These are phyloP conservation scores for Endocarpon pusillum DNA, from an alignment of 495 filamentous ascomycete species.

Conservation along the genomic window DNA sequence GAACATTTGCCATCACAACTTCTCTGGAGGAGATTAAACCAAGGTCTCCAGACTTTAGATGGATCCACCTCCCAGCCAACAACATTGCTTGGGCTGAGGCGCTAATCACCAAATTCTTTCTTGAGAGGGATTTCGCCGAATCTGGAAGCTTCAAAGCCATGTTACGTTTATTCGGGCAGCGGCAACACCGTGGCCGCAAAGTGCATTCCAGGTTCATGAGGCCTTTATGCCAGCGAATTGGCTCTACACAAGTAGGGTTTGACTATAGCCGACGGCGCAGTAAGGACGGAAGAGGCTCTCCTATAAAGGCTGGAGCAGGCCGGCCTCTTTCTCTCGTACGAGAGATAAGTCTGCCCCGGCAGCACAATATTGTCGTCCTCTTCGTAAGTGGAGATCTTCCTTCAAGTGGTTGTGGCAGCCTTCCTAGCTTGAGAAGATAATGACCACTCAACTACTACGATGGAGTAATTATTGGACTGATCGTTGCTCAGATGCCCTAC, in stretches of 20 bases:
- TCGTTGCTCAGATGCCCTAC: conserved; percentile 53
- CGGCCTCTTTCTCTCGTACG: no score
- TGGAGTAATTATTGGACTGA: no score
- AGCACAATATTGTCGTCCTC: no score
- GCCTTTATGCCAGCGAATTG: conserved; percentile 35
- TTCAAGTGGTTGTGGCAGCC: no score
- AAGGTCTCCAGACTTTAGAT: conserved; percentile 41
- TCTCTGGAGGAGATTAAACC: conserved; percentile 32
- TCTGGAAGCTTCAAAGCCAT: conserved; percentile 51
- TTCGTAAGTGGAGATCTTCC: no score
- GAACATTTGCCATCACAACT: conserved; percentile 33
- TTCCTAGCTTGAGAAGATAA: no score
- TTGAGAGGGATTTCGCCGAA: conserved; percentile 47
- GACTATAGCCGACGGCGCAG: no score
- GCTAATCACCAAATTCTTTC: conserved; percentile 46
- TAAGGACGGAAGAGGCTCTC: no score
- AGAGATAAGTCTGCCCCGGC: no score
- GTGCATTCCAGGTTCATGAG: conserved; percentile 53
- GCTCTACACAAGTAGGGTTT: no score
- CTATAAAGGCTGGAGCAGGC: no score
- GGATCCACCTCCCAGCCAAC: conserved; percentile 55
- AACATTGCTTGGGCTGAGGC: conserved; percentile 45
- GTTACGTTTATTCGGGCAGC: conserved; percentile 45
- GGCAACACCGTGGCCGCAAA: conserved; percentile 38
- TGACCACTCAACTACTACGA: no score